These are phyloP conservation scores for Dinochytrium kinnereticum DNA, from an alignment of 371 early-diverging fungal species.

Conservation along the genomic window DNA sequence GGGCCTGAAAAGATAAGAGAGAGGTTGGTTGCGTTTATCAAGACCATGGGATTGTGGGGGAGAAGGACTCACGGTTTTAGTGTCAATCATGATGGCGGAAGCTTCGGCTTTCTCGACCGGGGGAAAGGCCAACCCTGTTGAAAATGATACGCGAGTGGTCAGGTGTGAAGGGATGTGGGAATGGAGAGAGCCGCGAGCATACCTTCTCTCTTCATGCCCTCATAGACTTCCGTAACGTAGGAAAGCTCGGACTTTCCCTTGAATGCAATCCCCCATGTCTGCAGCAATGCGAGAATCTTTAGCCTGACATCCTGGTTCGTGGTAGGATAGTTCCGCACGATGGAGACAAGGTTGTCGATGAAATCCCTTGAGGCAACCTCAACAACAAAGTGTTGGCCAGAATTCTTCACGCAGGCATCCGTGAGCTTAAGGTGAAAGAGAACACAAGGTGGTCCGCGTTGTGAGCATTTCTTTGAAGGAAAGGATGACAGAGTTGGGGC, in stretches of 20 bases:
- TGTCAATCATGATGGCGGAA: slow-evolving; percentile 67
- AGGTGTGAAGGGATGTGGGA: not conserved
- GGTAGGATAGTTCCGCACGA: slow-evolving; percentile 63
- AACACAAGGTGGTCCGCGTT: too few relatives aligned
- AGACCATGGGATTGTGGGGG: not conserved
- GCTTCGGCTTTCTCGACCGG: slow-evolving; percentile 58
- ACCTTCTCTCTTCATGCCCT: slow-evolving; percentile 75
- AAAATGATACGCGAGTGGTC: slow-evolving; percentile 9
- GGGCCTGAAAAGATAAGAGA: slow-evolving; percentile 64
- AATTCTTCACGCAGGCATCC: slow-evolving; percentile 94
- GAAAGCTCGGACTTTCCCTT: slow-evolving; percentile 72
- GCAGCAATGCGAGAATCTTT: slow-evolving; percentile 75
- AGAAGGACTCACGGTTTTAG: slow-evolving; percentile 60
- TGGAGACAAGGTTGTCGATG: slow-evolving; percentile 75
- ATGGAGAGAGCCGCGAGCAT: slow-evolving; percentile 17
- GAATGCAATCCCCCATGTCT: slow-evolving; percentile 88
- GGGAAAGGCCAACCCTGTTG: slow-evolving; percentile 63
- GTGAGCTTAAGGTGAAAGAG: slow-evolving; percentile 62
- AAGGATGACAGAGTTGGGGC: not conserved
- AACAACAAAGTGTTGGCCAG: slow-evolving; percentile 81
- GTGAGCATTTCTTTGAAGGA: not conserved
- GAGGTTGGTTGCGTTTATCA: not conserved
- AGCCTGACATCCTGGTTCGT: slow-evolving; percentile 75
- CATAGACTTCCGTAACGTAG: slow-evolving; percentile 77
- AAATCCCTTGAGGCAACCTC: slow-evolving; percentile 90